Conservation (phyloP, 768 basidiomycete species). For the Cytidiella melzeri region DNA sequence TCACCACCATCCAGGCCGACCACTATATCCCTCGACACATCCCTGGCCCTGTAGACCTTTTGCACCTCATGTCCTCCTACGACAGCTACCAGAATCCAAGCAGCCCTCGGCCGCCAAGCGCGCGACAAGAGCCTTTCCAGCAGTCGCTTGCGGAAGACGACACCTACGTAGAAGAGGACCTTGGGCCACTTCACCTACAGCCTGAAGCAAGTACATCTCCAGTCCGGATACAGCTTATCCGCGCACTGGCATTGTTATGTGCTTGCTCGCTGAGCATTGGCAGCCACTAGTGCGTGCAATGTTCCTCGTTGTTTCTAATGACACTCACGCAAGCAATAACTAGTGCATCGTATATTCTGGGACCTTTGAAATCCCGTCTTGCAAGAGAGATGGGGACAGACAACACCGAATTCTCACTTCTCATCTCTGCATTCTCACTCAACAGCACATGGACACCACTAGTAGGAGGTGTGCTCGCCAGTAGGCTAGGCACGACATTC, state of each 20-base stretch:
- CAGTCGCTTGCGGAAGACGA: slow-evolving; percentile 10
- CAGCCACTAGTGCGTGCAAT: slow-evolving; percentile 59
- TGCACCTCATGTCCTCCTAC: slow-evolving; percentile 3
- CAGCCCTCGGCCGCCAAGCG: slow-evolving; percentile 6
- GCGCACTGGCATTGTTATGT: slow-evolving; percentile 58
- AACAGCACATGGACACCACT: slow-evolving; percentile 78
- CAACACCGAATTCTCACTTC: slow-evolving; percentile 70
- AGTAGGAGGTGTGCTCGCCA: slow-evolving; percentile 66
- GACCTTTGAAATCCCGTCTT: slow-evolving; percentile 69
- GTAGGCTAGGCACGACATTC: slow-evolving; percentile 63
- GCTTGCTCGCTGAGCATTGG: slow-evolving; percentile 72
- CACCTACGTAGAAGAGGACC: slow-evolving; percentile 11
- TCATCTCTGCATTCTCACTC: slow-evolving; percentile 71
- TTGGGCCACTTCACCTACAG: slow-evolving; percentile 10
- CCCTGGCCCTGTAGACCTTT: background rate
- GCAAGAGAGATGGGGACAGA: slow-evolving; percentile 66
- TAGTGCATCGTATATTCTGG: slow-evolving; percentile 70
- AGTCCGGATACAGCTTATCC: slow-evolving; percentile 38
- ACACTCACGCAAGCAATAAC: background rate
- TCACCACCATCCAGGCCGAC: background rate
- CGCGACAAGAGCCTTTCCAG: background rate
- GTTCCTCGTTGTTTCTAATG: background rate
- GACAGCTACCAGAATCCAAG: background rate
- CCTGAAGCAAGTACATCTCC: slow-evolving; percentile 11
- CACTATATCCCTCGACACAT: background rate